Percentiles rank a stretch among this genome's conserved stretches.
Conservation (phyloP, 257 asterid genomes). For the Nemophila menziesii region DNA sequence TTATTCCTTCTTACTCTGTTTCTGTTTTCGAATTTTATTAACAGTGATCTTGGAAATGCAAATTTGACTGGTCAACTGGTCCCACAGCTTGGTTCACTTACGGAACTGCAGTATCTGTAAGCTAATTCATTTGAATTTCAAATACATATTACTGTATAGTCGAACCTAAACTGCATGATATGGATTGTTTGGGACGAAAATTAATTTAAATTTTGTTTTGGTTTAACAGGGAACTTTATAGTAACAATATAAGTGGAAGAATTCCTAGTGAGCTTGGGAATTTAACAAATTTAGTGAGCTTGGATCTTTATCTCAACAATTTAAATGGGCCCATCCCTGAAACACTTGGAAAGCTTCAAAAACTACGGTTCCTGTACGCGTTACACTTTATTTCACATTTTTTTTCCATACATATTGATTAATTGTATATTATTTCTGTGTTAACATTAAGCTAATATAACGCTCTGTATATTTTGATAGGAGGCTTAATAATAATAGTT, state of each 20-base stretch:
- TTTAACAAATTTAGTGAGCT: conserved; percentile 76
- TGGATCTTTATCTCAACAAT: conserved; percentile 81
- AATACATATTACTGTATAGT: neutral
- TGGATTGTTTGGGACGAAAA: too few species aligned
- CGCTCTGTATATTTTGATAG: conserved; percentile 17
- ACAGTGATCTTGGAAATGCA: conserved; percentile 95
- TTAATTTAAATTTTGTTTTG: too few species aligned
- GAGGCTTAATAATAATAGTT: conserved; percentile 91
- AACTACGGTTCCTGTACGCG: conserved; percentile 71
- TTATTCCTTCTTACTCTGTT: too few species aligned
- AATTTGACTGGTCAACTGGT: conserved; percentile 79
- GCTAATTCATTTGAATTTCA: conserved; percentile 27
- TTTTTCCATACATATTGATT: neutral
- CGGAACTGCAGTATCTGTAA: conserved; percentile 75
- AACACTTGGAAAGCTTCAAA: conserved; percentile 61
- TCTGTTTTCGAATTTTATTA: neutral
- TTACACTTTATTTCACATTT: neutral
- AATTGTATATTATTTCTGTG: neutral
- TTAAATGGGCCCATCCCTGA: conserved; percentile 64
- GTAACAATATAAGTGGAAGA: conserved; percentile 68
- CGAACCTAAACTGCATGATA: neutral
- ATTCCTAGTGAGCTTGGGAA: conserved; percentile 78
- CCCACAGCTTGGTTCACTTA: conserved; percentile 83
- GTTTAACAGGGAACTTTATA: conserved; percentile 78
- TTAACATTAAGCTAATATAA: too few species aligned